Evolutionary conservation across 352 stramenopile species (phyloP).

Genomic region (Pythium rhizo-oryzae): DNA sequence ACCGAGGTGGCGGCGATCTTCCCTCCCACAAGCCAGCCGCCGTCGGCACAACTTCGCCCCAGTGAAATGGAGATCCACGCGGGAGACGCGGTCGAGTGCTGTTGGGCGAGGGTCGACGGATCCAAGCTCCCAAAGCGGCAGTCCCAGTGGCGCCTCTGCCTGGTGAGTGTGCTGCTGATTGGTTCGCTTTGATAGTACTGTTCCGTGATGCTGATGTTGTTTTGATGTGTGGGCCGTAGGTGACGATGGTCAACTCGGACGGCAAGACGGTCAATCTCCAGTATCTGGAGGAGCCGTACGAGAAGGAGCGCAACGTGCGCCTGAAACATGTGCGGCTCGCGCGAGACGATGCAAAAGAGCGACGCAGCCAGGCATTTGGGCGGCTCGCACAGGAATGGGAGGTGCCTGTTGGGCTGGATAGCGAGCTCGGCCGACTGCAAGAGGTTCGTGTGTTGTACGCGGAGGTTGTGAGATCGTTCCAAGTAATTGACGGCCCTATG

Average conservation of each 20-base stretch:
- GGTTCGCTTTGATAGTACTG: no score
- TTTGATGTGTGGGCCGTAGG: slow-evolving; percentile 1
- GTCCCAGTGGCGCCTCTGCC: slow-evolving; percentile 43
- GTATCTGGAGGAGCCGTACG: slow-evolving; percentile 49
- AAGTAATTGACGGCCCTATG: no score
- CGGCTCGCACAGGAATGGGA: slow-evolving; percentile 41
- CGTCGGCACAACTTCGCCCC: not conserved
- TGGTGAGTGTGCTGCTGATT: slow-evolving; percentile 1
- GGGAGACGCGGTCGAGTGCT: slow-evolving; percentile 53
- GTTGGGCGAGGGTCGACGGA: slow-evolving; percentile 44
- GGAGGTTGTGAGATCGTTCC: no score
- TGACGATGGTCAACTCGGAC: slow-evolving; percentile 35
- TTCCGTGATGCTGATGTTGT: no score
- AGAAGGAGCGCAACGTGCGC: slow-evolving; percentile 46
- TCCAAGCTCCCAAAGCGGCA: slow-evolving; percentile 20
- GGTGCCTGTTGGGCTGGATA: slow-evolving; percentile 29
- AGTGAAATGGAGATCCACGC: slow-evolving; percentile 30
- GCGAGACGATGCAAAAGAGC: slow-evolving; percentile 29
- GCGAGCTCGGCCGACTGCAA: slow-evolving; percentile 45
- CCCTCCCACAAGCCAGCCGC: not conserved
- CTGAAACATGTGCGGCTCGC: slow-evolving; percentile 41
- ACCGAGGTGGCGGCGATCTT: slow-evolving; percentile 50
- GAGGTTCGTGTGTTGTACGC: slow-evolving; percentile 26
- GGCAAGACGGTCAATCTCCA: slow-evolving; percentile 38
- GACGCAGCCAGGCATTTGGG: slow-evolving; percentile 34